Conservation (phyloP, 345 rosid species). For the Euphorbia pulcherrima region DNA sequence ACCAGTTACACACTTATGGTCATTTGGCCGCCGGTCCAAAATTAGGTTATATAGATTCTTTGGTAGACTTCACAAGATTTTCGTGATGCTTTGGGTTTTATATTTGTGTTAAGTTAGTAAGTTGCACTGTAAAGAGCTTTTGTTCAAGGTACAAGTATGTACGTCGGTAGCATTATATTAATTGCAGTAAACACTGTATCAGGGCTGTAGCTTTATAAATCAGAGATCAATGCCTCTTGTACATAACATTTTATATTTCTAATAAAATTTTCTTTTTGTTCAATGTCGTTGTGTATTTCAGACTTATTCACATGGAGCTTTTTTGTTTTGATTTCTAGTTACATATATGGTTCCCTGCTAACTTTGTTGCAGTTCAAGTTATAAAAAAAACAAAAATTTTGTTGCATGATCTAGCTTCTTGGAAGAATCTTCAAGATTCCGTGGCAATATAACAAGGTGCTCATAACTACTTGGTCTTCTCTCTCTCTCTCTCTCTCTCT, state of each 20-base stretch:
- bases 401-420: slow-evolving; percentile 14
- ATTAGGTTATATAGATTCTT: slow-evolving; percentile 74
- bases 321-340: neutral
- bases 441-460: slow-evolving; percentile 13
- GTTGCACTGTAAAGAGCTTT: slow-evolving; percentile 57
- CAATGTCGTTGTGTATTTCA: slow-evolving; percentile 20
- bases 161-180: slow-evolving; percentile 37
- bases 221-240: slow-evolving; percentile 66
- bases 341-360: slow-evolving; percentile 1
- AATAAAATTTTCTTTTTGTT: slow-evolving; percentile 53
- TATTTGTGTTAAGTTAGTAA: slow-evolving; percentile 52
- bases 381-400: slow-evolving; percentile 10
- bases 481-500: neutral
- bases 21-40: slow-evolving; percentile 44
- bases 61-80: slow-evolving; percentile 48
- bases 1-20: slow-evolving; percentile 49
- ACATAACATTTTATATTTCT: slow-evolving; percentile 62
- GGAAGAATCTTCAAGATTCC: slow-evolving; percentile 11
- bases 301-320: neutral
- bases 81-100: slow-evolving; percentile 46
- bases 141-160: slow-evolving; percentile 43
- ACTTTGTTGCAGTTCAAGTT: slow-evolving; percentile 12
- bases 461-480: slow-evolving; percentile 4
- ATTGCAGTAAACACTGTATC: slow-evolving; percentile 48
- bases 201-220: slow-evolving; percentile 53